Conservation (phyloP, 2,329 filamentous ascomycete species). For the Alternaria viburni region DNA sequence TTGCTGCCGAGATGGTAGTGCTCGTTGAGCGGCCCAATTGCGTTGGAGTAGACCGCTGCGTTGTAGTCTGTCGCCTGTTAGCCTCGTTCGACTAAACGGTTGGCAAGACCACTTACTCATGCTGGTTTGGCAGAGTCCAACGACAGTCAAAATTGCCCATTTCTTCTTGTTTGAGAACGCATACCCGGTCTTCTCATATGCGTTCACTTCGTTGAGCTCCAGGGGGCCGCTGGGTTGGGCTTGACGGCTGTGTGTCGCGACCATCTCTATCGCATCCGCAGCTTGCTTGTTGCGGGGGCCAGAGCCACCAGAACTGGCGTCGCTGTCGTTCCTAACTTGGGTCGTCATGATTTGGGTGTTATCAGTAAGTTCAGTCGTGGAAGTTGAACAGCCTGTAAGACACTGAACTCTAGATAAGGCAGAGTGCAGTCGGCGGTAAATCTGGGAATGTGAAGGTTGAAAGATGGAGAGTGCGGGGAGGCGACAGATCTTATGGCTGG, state of each 20-base stretch:
- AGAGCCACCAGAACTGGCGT: constrained; percentile 4
- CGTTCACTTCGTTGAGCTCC: constrained; percentile 25
- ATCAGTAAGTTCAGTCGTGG: not conserved
- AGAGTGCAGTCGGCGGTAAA: not conserved
- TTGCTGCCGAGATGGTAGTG: constrained; percentile 59
- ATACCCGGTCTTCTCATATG: constrained; percentile 49
- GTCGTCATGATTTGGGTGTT: constrained; percentile 8
- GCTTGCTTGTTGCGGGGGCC: constrained; percentile 4
- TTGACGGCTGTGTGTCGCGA: constrained; percentile 2
- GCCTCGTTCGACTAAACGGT: constrained; percentile 26
- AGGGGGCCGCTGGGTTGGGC: not conserved
- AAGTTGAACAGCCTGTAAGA: not conserved
- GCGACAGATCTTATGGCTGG: not conserved
- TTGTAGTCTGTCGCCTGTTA: constrained; percentile 55
- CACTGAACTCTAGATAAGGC: not conserved
- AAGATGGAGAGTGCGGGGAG: not conserved
- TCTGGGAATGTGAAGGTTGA: not conserved
- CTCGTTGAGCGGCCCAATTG: constrained; percentile 58
- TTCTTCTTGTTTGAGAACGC: constrained; percentile 57
- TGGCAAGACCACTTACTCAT: constrained; percentile 52
- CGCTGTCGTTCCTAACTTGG: constrained; percentile 5
- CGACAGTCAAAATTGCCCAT: constrained; percentile 60
- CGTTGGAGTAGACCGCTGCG: constrained; percentile 62
- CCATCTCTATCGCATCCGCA: constrained; percentile 5
- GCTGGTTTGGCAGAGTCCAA: constrained; percentile 61